phyloP scores from a whole-genome alignment of 1,284 basidiomycete genomes.

The Apiotrichum gamsii region DNA sequence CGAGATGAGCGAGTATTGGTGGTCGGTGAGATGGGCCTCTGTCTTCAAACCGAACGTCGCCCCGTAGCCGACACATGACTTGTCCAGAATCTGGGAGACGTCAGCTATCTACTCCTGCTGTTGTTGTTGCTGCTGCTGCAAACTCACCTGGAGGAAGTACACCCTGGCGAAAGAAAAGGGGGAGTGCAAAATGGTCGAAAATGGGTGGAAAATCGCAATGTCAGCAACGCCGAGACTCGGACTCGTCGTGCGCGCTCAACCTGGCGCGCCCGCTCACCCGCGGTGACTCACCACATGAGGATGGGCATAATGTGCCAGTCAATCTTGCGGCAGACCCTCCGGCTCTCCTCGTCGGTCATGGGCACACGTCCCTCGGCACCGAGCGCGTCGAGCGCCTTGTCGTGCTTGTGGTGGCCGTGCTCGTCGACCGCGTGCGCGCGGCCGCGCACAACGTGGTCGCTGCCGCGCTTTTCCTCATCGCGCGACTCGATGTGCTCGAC shows the following conservation, averaged over 20 bases:
- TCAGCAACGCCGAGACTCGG: neutral
- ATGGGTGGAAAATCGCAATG: neutral
- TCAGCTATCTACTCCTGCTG: constrained; percentile 25
- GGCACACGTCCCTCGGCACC: constrained; percentile 21
- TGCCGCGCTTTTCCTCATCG: constrained; percentile 2
- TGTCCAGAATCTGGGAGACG: constrained; percentile 43
- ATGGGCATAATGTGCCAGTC: neutral
- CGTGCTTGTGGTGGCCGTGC: constrained; percentile 8
- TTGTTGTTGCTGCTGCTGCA: neutral
- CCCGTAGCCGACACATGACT: constrained; percentile 25
- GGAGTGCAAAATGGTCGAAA: constrained; percentile 13
- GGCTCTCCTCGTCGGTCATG: constrained; percentile 20
- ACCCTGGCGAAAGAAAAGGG: constrained; percentile 32
- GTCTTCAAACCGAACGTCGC: constrained; percentile 21
- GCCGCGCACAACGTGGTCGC: no score
- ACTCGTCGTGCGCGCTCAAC: no score
- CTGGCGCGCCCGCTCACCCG: no score
- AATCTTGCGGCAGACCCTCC: neutral
- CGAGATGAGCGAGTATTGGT: constrained; percentile 29
- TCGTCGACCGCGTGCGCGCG: neutral
- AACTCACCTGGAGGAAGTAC: neutral
- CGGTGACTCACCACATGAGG: no score
- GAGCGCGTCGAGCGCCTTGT: constrained; percentile 23
- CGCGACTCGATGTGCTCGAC: constrained; percentile 4
- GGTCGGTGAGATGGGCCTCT: constrained; percentile 25